Evolutionary conservation across 257 asterid species (phyloP).

Genomic region (Rubia yunnanensis): DNA sequence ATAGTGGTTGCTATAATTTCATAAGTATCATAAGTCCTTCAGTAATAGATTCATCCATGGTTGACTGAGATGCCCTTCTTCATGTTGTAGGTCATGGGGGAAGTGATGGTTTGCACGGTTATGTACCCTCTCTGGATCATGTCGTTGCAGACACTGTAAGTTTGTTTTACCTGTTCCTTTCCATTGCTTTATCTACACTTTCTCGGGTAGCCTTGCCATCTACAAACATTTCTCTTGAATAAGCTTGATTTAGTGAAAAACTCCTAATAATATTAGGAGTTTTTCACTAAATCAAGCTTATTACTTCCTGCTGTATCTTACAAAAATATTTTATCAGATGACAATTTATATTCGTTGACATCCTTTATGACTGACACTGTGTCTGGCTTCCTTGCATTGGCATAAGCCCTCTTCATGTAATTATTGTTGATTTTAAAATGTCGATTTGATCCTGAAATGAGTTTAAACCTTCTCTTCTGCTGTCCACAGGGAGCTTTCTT

Average conservation of each 20-base stretch:
- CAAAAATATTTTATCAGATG: neutral
- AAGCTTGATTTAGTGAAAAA: no score
- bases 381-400: neutral
- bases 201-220: neutral
- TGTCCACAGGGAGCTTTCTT: conserved; percentile 55
- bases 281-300: neutral
- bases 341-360: neutral
- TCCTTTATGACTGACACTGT: neutral
- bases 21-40: neutral
- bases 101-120: conserved; percentile 99
- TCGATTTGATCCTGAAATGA: neutral
- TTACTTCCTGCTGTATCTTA: neutral
- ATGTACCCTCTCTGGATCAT: conserved; percentile 95
- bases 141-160: conserved; percentile 97
- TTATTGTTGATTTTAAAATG: neutral
- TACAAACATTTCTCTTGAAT: neutral
- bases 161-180: conserved; percentile 6
- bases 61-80: conserved; percentile 8
- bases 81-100: conserved; percentile 86
- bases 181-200: neutral
- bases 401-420: neutral
- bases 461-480: conserved; percentile 8
- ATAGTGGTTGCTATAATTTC: conserved; percentile 1
- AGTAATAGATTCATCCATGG: neutral
- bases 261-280: neutral